Percentiles rank a stretch among this genome's conserved stretches.
Evolutionary conservation across 176 grass and related monocot species (phyloP).

Genomic region (Chloris gayana): DNA sequence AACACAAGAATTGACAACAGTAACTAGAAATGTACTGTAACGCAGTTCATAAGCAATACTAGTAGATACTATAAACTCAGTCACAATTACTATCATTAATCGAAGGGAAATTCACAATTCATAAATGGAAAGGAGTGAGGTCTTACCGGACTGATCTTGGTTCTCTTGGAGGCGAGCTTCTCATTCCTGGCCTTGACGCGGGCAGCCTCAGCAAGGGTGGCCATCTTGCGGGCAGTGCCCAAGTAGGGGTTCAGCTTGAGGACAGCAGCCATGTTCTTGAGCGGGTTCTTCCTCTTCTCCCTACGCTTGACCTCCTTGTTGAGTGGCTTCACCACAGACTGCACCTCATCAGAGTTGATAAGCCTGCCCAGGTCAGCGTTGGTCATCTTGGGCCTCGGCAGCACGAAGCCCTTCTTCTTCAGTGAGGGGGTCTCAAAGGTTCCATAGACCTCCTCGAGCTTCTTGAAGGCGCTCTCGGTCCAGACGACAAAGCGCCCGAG

Average conservation of each 20-base stretch:
- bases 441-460: conserved; percentile 76
- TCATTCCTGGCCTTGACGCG: conserved; percentile 77
- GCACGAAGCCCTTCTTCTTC: conserved; percentile 91
- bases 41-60: too few species aligned
- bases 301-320: conserved; percentile 81
- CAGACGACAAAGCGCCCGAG: conserved; percentile 86
- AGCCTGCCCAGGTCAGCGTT: conserved; percentile 76
- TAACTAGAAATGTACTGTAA: too few species aligned
- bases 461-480: conserved; percentile 90
- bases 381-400: conserved; percentile 80
- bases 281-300: conserved; percentile 71
- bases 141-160: conserved; percentile 56
- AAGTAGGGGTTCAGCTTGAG: conserved; percentile 83
- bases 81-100: too few species aligned
- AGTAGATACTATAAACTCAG: too few species aligned
- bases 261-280: conserved; percentile 73
- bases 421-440: conserved; percentile 52
- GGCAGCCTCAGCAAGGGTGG: conserved; percentile 66
- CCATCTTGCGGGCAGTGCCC: conserved; percentile 77
- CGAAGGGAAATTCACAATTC: too few species aligned
- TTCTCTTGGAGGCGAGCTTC: conserved; percentile 74
- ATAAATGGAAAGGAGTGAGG: too few species aligned
- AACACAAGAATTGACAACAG: too few species aligned
- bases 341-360: conserved; percentile 92
- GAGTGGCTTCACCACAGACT: conserved; percentile 78